These are phyloP conservation scores for Xylaria sp. DNA, from an alignment of 2,329 filamentous ascomycete genomes.

Conservation along the genomic window DNA sequence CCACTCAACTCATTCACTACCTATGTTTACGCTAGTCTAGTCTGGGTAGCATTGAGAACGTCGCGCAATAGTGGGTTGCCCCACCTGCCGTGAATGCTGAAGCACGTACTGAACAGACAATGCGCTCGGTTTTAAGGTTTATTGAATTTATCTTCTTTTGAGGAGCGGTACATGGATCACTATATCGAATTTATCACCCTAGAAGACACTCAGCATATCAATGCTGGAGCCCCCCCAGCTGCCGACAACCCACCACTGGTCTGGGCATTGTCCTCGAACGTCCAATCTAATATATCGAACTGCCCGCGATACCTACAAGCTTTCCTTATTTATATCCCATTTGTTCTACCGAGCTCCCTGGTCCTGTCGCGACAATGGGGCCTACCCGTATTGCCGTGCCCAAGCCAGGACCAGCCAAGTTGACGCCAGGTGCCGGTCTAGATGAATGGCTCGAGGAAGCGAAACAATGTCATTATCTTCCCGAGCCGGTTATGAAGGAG, in stretches of 20 bases:
- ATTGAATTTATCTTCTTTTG: not conserved
- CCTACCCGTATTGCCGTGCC: slow-evolving; percentile 67
- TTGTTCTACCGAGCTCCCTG: slow-evolving; percentile 8
- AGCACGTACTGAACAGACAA: not conserved
- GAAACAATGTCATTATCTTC: slow-evolving; percentile 96
- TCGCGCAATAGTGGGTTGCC: not conserved
- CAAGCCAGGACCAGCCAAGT: slow-evolving; percentile 87
- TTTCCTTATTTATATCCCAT: not conserved
- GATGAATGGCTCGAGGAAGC: slow-evolving; percentile 98
- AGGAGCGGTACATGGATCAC: not conserved
- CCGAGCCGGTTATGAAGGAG: slow-evolving; percentile 97
- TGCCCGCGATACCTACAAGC: slow-evolving; percentile 5
- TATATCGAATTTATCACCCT: slow-evolving; percentile 26
- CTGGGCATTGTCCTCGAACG: slow-evolving; percentile 29
- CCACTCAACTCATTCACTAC: not conserved
- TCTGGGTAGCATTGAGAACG: not conserved
- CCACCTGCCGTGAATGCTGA: not conserved
- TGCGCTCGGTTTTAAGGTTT: slow-evolving; percentile 4
- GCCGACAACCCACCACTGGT: slow-evolving; percentile 23
- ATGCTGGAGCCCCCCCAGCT: slow-evolving; percentile 14
- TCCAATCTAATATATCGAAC: slow-evolving; percentile 1
- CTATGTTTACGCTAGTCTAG: not conserved
- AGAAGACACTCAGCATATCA: slow-evolving; percentile 18
- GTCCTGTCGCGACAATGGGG: slow-evolving; percentile 38
- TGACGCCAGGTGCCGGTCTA: slow-evolving; percentile 83